phyloP scores from a whole-genome alignment of 2,329 filamentous ascomycete species.

The Claviceps sp. region DNA sequence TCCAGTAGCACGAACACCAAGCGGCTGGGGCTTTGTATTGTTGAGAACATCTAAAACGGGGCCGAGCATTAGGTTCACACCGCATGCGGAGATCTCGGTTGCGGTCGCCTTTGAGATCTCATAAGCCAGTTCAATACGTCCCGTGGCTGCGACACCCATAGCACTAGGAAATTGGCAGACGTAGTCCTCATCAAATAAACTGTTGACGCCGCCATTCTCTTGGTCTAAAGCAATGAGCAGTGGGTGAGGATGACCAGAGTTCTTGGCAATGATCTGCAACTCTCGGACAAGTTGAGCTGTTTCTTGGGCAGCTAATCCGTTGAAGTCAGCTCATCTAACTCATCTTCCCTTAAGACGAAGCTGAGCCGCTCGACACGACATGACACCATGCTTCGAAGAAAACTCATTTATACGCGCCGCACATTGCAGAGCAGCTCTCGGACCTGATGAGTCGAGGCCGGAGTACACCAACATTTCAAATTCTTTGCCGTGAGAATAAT shows the following conservation, averaged over 20 bases:
- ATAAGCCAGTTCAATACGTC: constrained; percentile 72
- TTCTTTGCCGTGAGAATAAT: constrained; percentile 78
- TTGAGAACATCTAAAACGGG: constrained; percentile 89
- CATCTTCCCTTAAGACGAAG: not conserved
- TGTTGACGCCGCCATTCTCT: constrained; percentile 96
- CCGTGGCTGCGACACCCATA: constrained; percentile 92
- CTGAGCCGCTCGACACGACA: not conserved
- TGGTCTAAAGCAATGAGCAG: constrained; percentile 87
- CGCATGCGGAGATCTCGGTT: constrained; percentile 81
- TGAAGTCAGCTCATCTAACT: constrained; percentile 13
- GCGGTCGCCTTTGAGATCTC: constrained; percentile 87
- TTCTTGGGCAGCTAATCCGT: constrained; percentile 64
- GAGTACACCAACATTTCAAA: constrained; percentile 53
- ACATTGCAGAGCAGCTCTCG: not conserved
- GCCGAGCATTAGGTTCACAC: constrained; percentile 90
- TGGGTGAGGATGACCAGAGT: constrained; percentile 80
- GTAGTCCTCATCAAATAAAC: constrained; percentile 87
- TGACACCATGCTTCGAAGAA: not conserved
- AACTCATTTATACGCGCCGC: not conserved
- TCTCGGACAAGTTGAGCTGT: constrained; percentile 81
- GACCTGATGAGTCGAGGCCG: not conserved
- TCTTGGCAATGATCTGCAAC: constrained; percentile 79
- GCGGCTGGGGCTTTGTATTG: constrained; percentile 78
- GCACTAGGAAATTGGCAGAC: constrained; percentile 94
- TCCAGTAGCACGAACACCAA: constrained; percentile 79